Conservation (phyloP, 495 filamentous ascomycete genomes). For the Daldinia loculata region DNA sequence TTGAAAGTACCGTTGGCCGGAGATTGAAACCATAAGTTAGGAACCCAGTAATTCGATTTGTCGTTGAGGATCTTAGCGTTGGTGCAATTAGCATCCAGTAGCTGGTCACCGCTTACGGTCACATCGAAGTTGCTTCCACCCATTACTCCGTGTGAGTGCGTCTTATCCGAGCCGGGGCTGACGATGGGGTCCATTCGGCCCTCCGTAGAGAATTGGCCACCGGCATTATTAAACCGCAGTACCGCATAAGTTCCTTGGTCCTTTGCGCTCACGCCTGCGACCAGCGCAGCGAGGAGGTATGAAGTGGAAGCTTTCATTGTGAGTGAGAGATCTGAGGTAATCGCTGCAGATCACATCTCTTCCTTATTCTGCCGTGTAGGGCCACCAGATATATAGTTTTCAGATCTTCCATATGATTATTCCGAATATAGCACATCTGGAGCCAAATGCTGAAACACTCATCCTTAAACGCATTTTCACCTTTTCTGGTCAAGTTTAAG, state of each 20-base stretch:
- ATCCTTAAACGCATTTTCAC: conserved; percentile 8
- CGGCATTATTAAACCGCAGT: conserved; percentile 51
- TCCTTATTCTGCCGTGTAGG: neutral
- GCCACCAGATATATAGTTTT: conserved; percentile 17
- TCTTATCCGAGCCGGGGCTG: conserved; percentile 61
- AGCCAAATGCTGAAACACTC: conserved; percentile 12
- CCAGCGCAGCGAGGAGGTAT: conserved; percentile 34
- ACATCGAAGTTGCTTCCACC: conserved; percentile 76
- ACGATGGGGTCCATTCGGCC: conserved; percentile 71
- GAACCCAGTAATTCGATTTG: conserved; percentile 79
- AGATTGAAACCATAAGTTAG: conserved; percentile 67
- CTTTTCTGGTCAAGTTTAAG: conserved; percentile 1
- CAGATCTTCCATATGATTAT: neutral
- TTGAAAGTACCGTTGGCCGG: conserved; percentile 70
- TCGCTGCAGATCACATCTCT: conserved; percentile 1
- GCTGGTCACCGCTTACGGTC: conserved; percentile 63
- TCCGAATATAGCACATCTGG: conserved; percentile 1
- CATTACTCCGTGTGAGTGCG: conserved; percentile 71
- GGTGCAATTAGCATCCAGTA: conserved; percentile 68
- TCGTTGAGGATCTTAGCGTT: conserved; percentile 70
- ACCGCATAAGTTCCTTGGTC: conserved; percentile 53
- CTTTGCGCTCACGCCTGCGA: conserved; percentile 40
- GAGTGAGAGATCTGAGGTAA: conserved; percentile 4
- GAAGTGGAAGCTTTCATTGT: conserved; percentile 27
- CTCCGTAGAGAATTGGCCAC: conserved; percentile 52